Evolutionary conservation across 2,329 filamentous ascomycete genomes (phyloP).

Genomic region (Nannizziopsis barbatae): DNA sequence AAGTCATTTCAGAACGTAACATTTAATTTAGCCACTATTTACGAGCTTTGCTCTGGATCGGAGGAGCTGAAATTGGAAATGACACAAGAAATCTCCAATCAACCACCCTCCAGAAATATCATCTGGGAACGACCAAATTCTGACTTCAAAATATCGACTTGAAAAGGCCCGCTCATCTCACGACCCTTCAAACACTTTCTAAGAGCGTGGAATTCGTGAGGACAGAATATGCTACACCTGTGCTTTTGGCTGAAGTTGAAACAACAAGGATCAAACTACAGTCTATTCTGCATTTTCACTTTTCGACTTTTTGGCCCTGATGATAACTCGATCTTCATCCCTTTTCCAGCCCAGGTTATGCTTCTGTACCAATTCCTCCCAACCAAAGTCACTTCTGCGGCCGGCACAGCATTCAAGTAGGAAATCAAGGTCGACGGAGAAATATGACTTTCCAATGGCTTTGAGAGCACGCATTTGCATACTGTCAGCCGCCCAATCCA

Average conservation of each 20-base stretch:
- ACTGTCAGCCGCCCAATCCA: conserved; percentile 69
- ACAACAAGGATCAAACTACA: neutral
- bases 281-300: neutral
- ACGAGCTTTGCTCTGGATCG: conserved; percentile 80
- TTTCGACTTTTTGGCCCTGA: conserved; percentile 38
- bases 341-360: conserved; percentile 78
- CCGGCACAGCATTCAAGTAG: conserved; percentile 46
- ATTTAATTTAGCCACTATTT: conserved; percentile 84
- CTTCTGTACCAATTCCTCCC: conserved; percentile 56
- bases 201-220: no score
- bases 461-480: conserved; percentile 69
- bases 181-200: no score
- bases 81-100: conserved; percentile 55
- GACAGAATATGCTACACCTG: no score
- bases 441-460: conserved; percentile 72
- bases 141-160: conserved; percentile 57
- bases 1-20: conserved; percentile 66
- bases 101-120: conserved; percentile 42
- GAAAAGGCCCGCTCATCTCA: conserved; percentile 26
- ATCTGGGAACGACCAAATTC: conserved; percentile 62
- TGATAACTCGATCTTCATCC: conserved; percentile 61
- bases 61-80: conserved; percentile 58
- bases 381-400: conserved; percentile 41
- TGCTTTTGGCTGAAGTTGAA: no score
- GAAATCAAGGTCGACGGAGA: conserved; percentile 63